These are phyloP conservation scores for Russula virescens DNA, from an alignment of 768 basidiomycete genomes.

Conservation along the genomic window DNA sequence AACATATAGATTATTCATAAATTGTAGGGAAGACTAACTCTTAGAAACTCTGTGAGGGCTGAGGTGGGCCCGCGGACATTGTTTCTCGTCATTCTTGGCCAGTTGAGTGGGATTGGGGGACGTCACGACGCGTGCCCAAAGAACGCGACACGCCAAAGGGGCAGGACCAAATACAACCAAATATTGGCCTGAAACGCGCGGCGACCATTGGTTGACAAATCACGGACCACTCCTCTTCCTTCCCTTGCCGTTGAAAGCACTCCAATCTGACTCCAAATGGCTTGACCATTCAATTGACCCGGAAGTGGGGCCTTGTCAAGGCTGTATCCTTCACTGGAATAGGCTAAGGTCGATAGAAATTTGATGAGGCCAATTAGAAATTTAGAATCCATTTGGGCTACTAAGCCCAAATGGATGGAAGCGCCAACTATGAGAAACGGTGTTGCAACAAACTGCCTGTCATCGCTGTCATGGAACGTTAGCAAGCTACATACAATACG, in stretches of 20 bases:
- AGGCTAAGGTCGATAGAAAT: too few species aligned
- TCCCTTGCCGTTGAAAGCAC: too few species aligned
- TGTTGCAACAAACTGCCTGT: not conserved
- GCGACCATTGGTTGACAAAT: too few species aligned
- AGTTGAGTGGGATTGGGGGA: not conserved
- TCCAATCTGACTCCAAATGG: too few species aligned
- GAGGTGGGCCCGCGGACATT: slow-evolving; percentile 80
- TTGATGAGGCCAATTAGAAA: not conserved
- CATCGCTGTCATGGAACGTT: not conserved
- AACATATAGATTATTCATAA: not conserved
- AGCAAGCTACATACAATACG: not conserved
- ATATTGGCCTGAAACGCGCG: not conserved
- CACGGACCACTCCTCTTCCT: too few species aligned
- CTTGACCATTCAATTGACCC: too few species aligned
- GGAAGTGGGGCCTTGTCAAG: too few species aligned
- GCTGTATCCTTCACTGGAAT: too few species aligned
- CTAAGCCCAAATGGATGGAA: not conserved
- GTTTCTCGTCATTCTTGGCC: slow-evolving; percentile 29
- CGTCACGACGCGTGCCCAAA: not conserved
- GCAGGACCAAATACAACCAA: not conserved
- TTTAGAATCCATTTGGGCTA: not conserved
- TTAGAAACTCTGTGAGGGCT: slow-evolving; percentile 76
- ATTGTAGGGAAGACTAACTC: slow-evolving; percentile 37
- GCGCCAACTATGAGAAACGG: not conserved
- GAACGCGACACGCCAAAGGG: not conserved